Evolutionary conservation across 2,329 filamentous ascomycete species (phyloP), one percentile per base, ranked within the genome.

Genomic region (Fusarium albidum): DNA sequence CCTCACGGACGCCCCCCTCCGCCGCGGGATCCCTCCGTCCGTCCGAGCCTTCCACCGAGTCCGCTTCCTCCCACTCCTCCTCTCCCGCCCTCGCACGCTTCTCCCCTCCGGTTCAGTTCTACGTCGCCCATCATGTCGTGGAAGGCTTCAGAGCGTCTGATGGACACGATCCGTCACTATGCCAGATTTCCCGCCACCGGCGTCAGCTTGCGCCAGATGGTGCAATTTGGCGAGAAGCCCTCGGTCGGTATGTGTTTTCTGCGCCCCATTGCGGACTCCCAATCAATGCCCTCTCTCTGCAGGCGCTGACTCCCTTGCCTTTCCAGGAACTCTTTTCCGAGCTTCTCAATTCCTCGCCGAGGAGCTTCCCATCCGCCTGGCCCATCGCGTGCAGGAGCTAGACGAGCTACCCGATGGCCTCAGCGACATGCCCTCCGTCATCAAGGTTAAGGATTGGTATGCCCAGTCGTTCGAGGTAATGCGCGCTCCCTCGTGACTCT

Each of bases 291-390:
- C 96, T 54, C 17, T 43, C 57, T n/a, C 42, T 9, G n/a, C 12
- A 34, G 10, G 17, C 14, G 33, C 45, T 35, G 39, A 29, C 25
- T 31, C 45, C 54, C 51, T 63, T 34, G 52, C 21, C 27, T 54
- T 49, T 34, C 12, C 67, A 95, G 94, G 94, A 64, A 99, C 95
- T 46, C 82, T 99, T 50, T 99, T 98, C 79, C 91, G 94, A 72
- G 95, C 95, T 45, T 98, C 95, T 21, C 95, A 98, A 79, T 99
- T 99, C 77, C 87, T 99, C 52, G 95, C 94, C 68, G 95, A 99
- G 80, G 95, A 99, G 80, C 86, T 99, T 18, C 95, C 95, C 64
- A 99, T 99, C 69, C 91, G 95, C 46, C 82, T 99, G 57, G 95
- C 95, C 67, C 95, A 99, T 77, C 90, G 95, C 61, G 95, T 99